A percentile compares a stretch with the other conserved stretches of the same genome.
Evolutionary conservation across 2,329 filamentous ascomycete species (phyloP).

Genomic region (Fusarium neocosmosporiellum): DNA sequence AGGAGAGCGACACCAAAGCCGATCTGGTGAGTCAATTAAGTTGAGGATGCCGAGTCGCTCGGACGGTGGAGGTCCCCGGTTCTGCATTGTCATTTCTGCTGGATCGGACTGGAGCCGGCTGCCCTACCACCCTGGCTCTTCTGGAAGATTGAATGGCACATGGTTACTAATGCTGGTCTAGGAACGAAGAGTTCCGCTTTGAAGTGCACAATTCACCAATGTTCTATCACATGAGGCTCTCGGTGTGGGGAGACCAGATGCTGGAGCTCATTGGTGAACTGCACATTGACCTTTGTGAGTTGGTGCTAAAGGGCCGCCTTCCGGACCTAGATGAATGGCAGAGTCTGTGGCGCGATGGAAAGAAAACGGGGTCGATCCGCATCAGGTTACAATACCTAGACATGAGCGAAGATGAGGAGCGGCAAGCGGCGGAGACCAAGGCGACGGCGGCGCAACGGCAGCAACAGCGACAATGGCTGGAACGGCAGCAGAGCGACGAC

Average conservation of each 20-base stretch:
- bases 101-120: slow-evolving; percentile 5
- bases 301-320: slow-evolving; percentile 30
- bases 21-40: slow-evolving; percentile 39
- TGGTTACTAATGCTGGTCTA: slow-evolving; percentile 31
- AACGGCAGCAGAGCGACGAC: slow-evolving; percentile 29
- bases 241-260: slow-evolving; percentile 42
- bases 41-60: slow-evolving; percentile 3
- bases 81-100: slow-evolving; percentile 11
- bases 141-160: slow-evolving; percentile 13
- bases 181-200: slow-evolving; percentile 43
- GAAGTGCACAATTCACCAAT: slow-evolving; percentile 42
- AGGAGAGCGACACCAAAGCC: slow-evolving; percentile 35
- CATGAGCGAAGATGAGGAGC: slow-evolving; percentile 34
- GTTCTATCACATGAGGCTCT: slow-evolving; percentile 41
- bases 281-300: slow-evolving; percentile 38
- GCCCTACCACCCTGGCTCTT: slow-evolving; percentile 15
- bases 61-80: slow-evolving; percentile 11
- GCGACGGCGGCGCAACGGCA: slow-evolving; percentile 27
- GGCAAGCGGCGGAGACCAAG: slow-evolving; percentile 31
- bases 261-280: slow-evolving; percentile 41
- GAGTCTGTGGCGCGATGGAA: slow-evolving; percentile 31
- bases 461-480: slow-evolving; percentile 28
- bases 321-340: slow-evolving; percentile 40
- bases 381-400: slow-evolving; percentile 35
- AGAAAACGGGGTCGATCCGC: slow-evolving; percentile 30